Base-by-base conservation (phyloP, 202 grass and related monocot genomes). In the Saccharum hybrid region DNA sequence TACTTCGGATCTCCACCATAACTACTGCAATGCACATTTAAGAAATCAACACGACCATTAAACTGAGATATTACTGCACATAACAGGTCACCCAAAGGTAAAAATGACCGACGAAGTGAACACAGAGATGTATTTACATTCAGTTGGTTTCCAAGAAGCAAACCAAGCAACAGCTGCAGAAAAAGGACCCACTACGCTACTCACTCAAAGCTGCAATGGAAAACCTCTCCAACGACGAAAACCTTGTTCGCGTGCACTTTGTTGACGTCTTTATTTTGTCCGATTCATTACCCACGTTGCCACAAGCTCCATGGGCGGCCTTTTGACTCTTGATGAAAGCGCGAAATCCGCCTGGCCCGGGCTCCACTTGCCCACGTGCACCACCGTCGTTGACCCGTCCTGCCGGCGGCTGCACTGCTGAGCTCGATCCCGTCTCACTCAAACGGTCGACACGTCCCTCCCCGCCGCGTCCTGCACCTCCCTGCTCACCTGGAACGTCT, bases 401-500 rank as follows among this genome's bases (percentile, higher is more conserved):
- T 3, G n/a, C 6, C 9, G 71, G 28, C 71, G n/a, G 51, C 34
- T 60, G 33, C 73, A 5, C 1, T 60, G 18, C 10, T 5, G 8
- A 10, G 3, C 43, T 16, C 16, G 5, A 21, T 21, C 33, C 19
- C 3, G 21, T 16, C 51, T 8, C 21, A 1, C 41, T 90, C 88
- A 90, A 48, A 79, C 63, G 19, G 68, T 82, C 31, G 74, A 1
- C 38, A 49, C 40, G 78, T 84, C 76, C 78, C 77, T 91, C 22
- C 72, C 80, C 48, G 66, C 1, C 73, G 43, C 64, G 51, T 57
- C 40, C 41, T 82, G 67, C 48, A 75, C 81, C 85, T 88, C 89
- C 84, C 61, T 83, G 79, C 77, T 89, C n/a, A 87, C 77, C n/a
- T 81, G 62, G 76, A 66, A 81, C 45, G 81, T 87, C 76, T 84